phyloP scores from a whole-genome alignment of 1,139 yeast genomes.

The Lodderomyces pseudojiufengensis region DNA sequence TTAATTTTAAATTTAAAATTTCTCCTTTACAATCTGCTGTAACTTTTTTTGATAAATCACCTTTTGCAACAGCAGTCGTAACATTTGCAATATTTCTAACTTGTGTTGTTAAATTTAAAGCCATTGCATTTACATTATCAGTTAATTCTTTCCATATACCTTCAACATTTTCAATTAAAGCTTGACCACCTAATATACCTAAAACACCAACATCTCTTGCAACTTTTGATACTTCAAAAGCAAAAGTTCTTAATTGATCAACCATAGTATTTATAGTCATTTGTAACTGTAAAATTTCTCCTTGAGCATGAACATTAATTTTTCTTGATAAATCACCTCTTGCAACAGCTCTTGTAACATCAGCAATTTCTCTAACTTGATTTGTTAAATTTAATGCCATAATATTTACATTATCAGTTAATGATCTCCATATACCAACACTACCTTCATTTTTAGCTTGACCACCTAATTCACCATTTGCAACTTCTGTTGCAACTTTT shows the following conservation, averaged over 20 bases:
- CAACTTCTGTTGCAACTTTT: constrained; percentile 83
- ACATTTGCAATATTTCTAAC: constrained; percentile 89
- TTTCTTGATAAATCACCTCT: constrained; percentile 74
- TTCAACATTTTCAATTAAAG: constrained; percentile 76
- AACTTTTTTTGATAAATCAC: constrained; percentile 80
- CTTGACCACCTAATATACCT: constrained; percentile 86
- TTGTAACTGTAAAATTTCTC: constrained; percentile 74
- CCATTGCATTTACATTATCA: constrained; percentile 90
- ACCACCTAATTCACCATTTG: constrained; percentile 86
- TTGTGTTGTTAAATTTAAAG: constrained; percentile 78
- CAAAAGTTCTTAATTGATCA: constrained; percentile 82
- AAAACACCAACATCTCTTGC: constrained; percentile 90
- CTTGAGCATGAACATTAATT: constrained; percentile 81
- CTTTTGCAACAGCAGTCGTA: constrained; percentile 90
- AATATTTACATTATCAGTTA: constrained; percentile 80
- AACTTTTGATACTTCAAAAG: constrained; percentile 82
- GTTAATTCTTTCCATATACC: constrained; percentile 90
- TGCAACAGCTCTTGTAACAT: constrained; percentile 82
- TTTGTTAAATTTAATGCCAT: constrained; percentile 85
- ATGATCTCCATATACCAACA: constrained; percentile 81
- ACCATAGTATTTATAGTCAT: constrained; percentile 84
- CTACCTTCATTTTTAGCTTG: constrained; percentile 82
- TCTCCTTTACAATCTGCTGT: constrained; percentile 91
- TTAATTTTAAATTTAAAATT: constrained; percentile 72
- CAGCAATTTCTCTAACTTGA: constrained; percentile 83